Conservation (phyloP, 805 yeast species). For the Wickerhamiella slavikovae region DNA sequence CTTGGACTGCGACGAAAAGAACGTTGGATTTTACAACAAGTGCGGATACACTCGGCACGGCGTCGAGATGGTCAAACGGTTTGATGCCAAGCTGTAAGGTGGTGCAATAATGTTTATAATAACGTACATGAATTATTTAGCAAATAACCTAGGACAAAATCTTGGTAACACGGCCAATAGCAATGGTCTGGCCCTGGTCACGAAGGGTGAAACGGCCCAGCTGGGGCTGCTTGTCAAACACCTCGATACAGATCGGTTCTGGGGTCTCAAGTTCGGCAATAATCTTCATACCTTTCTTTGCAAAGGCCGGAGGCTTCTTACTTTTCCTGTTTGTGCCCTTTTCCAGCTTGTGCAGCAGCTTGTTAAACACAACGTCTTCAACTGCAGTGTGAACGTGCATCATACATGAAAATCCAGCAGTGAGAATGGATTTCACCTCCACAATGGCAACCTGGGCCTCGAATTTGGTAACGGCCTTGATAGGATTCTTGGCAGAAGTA, state of each 20-base stretch:
- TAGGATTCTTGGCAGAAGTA: slow-evolving; percentile 71
- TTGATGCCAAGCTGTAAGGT: background rate
- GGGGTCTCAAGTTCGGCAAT: slow-evolving; percentile 76
- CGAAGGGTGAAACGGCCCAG: slow-evolving; percentile 95
- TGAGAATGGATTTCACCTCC: slow-evolving; percentile 81
- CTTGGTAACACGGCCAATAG: slow-evolving; percentile 94
- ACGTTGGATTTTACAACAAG: slow-evolving; percentile 70
- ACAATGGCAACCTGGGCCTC: slow-evolving; percentile 96
- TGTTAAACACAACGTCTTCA: slow-evolving; percentile 73
- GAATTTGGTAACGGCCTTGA: slow-evolving; percentile 71
- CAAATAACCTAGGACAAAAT: slow-evolving; percentile 23
- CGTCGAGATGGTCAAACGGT: slow-evolving; percentile 16
- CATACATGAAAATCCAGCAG: slow-evolving; percentile 92
- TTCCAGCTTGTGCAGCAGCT: slow-evolving; percentile 78
- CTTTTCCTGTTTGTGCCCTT: slow-evolving; percentile 93
- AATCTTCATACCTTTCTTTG: slow-evolving; percentile 96
- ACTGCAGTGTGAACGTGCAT: slow-evolving; percentile 98
- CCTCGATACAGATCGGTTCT: slow-evolving; percentile 84
- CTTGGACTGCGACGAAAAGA: slow-evolving; percentile 69
- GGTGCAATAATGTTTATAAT: background rate
- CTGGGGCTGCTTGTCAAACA: slow-evolving; percentile 82
- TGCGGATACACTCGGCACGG: slow-evolving; percentile 47
- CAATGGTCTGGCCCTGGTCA: slow-evolving; percentile 96
- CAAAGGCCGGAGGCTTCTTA: slow-evolving; percentile 94
- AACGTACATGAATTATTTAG: background rate